Base-by-base conservation (phyloP, 2,329 filamentous ascomycete genomes). In the Cladosporium colombiae region DNA sequence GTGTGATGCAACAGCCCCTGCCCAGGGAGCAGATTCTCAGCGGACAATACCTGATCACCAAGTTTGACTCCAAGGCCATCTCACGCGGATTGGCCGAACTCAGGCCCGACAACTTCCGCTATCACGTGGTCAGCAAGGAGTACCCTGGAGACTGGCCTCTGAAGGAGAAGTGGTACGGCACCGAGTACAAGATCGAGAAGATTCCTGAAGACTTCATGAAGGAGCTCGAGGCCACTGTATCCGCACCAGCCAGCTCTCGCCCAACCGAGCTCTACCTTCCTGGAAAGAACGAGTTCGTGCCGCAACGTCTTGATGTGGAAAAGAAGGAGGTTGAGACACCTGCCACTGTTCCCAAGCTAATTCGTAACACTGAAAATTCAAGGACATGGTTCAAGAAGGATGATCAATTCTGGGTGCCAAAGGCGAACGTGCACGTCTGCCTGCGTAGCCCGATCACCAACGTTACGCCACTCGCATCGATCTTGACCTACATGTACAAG, bases 381-480 rank as follows among this genome's bases (percentile, higher is more conserved):
- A 88, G 93, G 33, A 90, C 92, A 2, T 99, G 95, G 95, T 97
- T 89, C 83, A 99, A 99, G 83, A 98, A 98, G 80, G 95, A 99
- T 73, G 95, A 99, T 72, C 93, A 89, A 0, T 99, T 98, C 79
- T 98, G 94, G 93, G 95, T 98, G 11, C 95, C 95, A 10, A 97
- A 96, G 78, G 95, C 92, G 3, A 95, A 93, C 66, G 82, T 98
- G 21, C 86, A 93, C 70, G 87, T 97, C 69, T 92, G 89, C 71
- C 84, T 96, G 70, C 87, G 89, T 72, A 96, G 89, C 66, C 91
- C 93, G 0, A 79, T 96, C 55, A 88, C 91, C n/a, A 89, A 88
- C 75, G 86, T 91, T 1, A 93, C 91, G 5, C 91, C 93, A 1
- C 88, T 90, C 65, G 93, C 91, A 68, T 84, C 87, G 35, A 88